phyloP scores from a whole-genome alignment of 2,329 filamentous ascomycete genomes.

The Blastomyces parvus region DNA sequence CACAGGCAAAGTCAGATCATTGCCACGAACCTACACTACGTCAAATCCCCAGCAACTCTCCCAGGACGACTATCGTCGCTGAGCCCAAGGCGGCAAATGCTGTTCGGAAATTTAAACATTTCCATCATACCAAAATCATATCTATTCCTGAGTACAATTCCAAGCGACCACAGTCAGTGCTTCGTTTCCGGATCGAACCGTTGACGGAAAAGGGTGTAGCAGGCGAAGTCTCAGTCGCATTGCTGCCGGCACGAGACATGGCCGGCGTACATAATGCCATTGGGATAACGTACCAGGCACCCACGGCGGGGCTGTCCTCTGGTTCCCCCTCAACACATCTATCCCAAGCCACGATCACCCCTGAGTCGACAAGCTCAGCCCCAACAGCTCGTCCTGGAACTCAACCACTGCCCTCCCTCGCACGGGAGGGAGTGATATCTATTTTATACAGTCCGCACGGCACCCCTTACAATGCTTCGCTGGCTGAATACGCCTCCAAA shows the following conservation, averaged over 20 bases:
- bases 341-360: neutral
- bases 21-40: constrained; percentile 61
- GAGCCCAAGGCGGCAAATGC: constrained; percentile 55
- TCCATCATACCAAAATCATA: constrained; percentile 43
- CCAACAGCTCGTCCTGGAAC: neutral
- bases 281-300: constrained; percentile 61
- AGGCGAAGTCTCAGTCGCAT: constrained; percentile 63
- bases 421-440: neutral
- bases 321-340: neutral
- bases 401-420: neutral
- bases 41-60: constrained; percentile 45
- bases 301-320: constrained; percentile 23
- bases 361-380: neutral
- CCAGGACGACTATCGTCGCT: constrained; percentile 55
- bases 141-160: constrained; percentile 36
- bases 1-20: too few relatives aligned
- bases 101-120: constrained; percentile 60
- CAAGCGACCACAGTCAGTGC: constrained; percentile 32
- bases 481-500: neutral
- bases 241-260: constrained; percentile 50
- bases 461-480: neutral
- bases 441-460: constrained; percentile 5
- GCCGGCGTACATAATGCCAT: constrained; percentile 57
- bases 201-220: constrained; percentile 43
- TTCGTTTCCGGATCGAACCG: constrained; percentile 47